Conservation (phyloP, 805 yeast genomes). For the Yarrowia keelungensis region DNA sequence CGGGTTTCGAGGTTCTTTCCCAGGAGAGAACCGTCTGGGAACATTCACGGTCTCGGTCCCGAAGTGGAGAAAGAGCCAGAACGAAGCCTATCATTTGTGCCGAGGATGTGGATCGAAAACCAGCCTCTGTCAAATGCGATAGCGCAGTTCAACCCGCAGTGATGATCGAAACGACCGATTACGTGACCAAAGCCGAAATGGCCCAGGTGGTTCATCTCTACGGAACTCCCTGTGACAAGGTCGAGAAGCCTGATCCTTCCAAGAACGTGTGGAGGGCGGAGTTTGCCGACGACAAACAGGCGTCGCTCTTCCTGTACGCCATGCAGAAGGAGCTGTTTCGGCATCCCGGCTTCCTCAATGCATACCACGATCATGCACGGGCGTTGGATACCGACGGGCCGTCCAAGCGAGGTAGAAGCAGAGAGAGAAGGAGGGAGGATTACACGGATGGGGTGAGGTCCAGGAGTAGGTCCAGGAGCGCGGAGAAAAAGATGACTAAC, state of each 20-base stretch:
- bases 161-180: background rate
- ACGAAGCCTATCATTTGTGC: background rate
- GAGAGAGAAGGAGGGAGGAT: constrained; percentile 1
- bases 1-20: constrained; percentile 1
- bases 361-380: constrained; percentile 1
- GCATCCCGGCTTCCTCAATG: background rate
- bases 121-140: too few species aligned
- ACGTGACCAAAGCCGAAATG: background rate
- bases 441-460: background rate
- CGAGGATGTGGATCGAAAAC: too few species aligned
- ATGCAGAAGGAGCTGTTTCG: constrained; percentile 8
- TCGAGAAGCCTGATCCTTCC: background rate
- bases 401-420: background rate
- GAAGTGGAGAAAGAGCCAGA: background rate
- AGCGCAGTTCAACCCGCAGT: background rate
- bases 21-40: constrained; percentile 11
- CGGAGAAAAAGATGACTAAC: background rate
- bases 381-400: constrained; percentile 1
- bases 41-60: constrained; percentile 1
- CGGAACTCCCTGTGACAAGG: background rate
- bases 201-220: background rate
- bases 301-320: constrained; percentile 11
- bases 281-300: background rate
- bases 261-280: background rate
- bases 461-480: constrained; percentile 1